Conservation (phyloP, 2,329 filamentous ascomycete species). For the Dactylellina sp. region DNA sequence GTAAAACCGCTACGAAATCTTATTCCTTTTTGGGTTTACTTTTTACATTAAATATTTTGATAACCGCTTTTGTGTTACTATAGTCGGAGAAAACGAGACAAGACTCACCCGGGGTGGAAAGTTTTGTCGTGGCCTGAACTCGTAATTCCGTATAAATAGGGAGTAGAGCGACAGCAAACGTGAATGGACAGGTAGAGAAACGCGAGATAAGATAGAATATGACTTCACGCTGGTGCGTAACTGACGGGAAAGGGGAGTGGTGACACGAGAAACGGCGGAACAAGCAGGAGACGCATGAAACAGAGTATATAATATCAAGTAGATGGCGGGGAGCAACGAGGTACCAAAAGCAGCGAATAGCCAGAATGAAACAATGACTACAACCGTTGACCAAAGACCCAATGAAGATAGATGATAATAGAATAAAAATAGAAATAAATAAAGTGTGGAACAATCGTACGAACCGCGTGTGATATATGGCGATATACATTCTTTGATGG, state of each 20-base stretch:
- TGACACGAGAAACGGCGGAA: neutral
- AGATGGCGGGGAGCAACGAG: neutral
- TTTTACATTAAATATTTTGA: no score
- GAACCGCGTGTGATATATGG: slow-evolving; percentile 45
- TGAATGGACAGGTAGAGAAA: neutral
- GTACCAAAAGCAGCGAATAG: neutral
- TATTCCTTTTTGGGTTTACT: no score
- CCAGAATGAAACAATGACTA: slow-evolving; percentile 4
- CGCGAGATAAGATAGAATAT: neutral
- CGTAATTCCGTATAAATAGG: slow-evolving; percentile 5
- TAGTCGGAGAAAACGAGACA: neutral
- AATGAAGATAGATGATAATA: slow-evolving; percentile 37
- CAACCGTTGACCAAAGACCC: slow-evolving; percentile 1
- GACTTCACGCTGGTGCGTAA: neutral
- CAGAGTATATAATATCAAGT: neutral
- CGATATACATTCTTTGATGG: slow-evolving; percentile 56
- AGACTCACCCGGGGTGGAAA: neutral
- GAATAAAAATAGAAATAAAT: slow-evolving; percentile 4
- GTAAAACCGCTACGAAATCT: no score
- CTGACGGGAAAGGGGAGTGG: neutral
- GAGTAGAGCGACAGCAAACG: neutral
- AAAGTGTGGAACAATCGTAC: slow-evolving; percentile 28
- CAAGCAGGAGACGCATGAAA: no score
- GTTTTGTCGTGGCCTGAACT: slow-evolving; percentile 7
- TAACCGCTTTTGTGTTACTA: no score